Evolutionary conservation across 768 basidiomycete genomes (phyloP).

Genomic region (Lactarius hatsudake): DNA sequence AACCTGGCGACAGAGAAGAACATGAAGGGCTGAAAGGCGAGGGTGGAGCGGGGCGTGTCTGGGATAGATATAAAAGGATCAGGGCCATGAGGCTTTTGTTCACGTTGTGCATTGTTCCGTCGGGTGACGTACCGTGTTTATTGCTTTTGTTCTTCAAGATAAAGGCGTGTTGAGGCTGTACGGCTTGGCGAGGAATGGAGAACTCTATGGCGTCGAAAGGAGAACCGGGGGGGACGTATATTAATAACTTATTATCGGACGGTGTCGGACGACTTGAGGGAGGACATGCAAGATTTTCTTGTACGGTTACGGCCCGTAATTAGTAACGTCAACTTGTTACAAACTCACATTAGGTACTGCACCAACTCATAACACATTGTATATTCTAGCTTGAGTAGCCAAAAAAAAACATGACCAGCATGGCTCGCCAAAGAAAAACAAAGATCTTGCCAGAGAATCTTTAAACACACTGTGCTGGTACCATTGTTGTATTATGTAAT

Average conservation of each 20-base stretch:
- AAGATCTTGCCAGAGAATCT: too few relatives aligned
- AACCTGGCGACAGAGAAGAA: slow-evolving; percentile 69
- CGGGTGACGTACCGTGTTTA: slow-evolving; percentile 17
- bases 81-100: slow-evolving; percentile 20
- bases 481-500: neutral
- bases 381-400: too few relatives aligned
- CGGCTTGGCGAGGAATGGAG: neutral
- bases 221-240: neutral
- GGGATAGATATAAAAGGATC: slow-evolving; percentile 22
- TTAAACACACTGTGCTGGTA: too few relatives aligned
- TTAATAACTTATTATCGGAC: neutral
- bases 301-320: neutral
- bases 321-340: neutral
- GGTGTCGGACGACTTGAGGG: neutral
- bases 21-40: slow-evolving; percentile 45
- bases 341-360: too few relatives aligned
- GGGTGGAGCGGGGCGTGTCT: slow-evolving; percentile 8
- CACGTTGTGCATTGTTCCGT: slow-evolving; percentile 27
- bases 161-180: slow-evolving; percentile 11
- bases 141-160: slow-evolving; percentile 15
- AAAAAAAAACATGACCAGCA: too few relatives aligned
- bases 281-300: too few relatives aligned
- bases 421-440: too few relatives aligned
- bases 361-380: too few relatives aligned
- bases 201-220: slow-evolving; percentile 4